A percentile compares a stretch with the other conserved stretches of the same genome.
Evolutionary conservation across 352 stramenopile genomes (phyloP).

Genomic region (Pythium scleroteichum): DNA sequence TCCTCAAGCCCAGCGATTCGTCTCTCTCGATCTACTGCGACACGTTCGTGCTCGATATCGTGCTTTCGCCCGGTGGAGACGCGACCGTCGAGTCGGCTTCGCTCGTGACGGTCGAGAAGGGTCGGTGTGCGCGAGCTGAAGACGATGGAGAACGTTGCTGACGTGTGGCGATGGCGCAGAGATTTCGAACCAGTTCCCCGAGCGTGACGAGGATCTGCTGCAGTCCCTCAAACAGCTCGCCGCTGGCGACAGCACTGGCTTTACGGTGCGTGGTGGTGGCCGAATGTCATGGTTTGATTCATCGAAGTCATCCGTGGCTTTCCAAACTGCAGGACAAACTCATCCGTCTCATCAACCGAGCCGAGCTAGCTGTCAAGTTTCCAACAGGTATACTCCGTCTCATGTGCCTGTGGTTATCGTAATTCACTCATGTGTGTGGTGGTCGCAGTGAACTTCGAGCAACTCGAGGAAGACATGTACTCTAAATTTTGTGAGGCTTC

Average conservation of each 20-base stretch:
- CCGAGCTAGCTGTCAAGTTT: constrained; percentile 81
- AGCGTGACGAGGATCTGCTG: constrained; percentile 81
- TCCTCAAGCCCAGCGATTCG: constrained; percentile 84
- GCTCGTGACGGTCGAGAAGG: constrained; percentile 83
- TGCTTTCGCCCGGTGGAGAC: constrained; percentile 39
- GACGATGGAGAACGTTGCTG: too few species aligned
- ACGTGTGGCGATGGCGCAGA: too few species aligned
- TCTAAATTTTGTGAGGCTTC: constrained; percentile 63
- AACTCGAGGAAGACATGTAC: constrained; percentile 81
- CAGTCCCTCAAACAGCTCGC: constrained; percentile 66
- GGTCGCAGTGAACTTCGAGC: constrained; percentile 74
- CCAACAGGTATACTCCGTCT: constrained; percentile 40
- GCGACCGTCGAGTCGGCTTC: constrained; percentile 76
- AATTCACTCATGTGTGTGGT: not conserved
- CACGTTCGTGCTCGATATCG: constrained; percentile 88
- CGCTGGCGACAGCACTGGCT: constrained; percentile 68
- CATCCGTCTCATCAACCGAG: constrained; percentile 79
- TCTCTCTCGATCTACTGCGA: constrained; percentile 88
- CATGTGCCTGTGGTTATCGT: too few species aligned
- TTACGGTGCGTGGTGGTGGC: constrained; percentile 46
- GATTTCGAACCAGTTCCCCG: constrained; percentile 80
- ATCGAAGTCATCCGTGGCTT: not conserved
- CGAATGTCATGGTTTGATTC: too few species aligned
- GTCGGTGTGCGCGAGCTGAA: constrained; percentile 8
- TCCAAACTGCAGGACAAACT: constrained; percentile 66